Base-by-base conservation (phyloP, 2,329 filamentous ascomycete species). In the Stagonosporopsis chrysanthemi region DNA sequence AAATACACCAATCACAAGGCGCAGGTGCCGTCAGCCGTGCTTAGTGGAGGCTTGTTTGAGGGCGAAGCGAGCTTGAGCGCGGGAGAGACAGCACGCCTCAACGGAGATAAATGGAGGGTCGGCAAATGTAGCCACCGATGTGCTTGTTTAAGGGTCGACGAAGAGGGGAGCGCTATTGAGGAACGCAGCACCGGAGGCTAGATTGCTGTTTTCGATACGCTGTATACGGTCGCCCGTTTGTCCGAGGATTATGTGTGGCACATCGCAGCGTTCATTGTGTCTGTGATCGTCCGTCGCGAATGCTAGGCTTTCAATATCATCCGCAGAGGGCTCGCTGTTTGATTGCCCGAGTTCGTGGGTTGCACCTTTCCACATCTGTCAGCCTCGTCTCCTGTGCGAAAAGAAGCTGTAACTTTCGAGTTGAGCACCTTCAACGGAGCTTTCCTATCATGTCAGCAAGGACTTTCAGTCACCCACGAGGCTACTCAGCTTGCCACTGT, bases 71-170 rank as follows among this genome's bases (percentile, higher is more conserved):
- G 52, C 45, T 55, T 55, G 33, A 46, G 6, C 28, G 23, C 46
- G 46, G 53, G 28, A 42, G 46, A 35, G 28, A 46, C 35, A 36
- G 33, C 31, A 39, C 23, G 47, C 46, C 15, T 8, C 38, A 19
- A 26, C 54, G 54, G 54, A 52, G 33, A 52, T 57, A 49, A 57
- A 33, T 38, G 54, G 54, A 57, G 36, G 48, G n/a, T 57, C 54
- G 48, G 47, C 15, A 22, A 7, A 5, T 22, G 24, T 3, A 6
- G 6, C 14, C 53, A 19, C 42, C 42, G 53, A 46, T 31, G 28
- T 11, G 35, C 17, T 15, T 19, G 22, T 14, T 6, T 17, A 23
- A 17, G 42, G 29, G 28, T 35, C 17, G 41, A 3, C n/a, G 17
- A 29, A 35, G 15, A 14, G 28, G 7, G 29, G 29, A 12, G 24